These are phyloP conservation scores for Hemileia vastatrix DNA, from an alignment of 1,284 basidiomycete species.

Conservation along the genomic window DNA sequence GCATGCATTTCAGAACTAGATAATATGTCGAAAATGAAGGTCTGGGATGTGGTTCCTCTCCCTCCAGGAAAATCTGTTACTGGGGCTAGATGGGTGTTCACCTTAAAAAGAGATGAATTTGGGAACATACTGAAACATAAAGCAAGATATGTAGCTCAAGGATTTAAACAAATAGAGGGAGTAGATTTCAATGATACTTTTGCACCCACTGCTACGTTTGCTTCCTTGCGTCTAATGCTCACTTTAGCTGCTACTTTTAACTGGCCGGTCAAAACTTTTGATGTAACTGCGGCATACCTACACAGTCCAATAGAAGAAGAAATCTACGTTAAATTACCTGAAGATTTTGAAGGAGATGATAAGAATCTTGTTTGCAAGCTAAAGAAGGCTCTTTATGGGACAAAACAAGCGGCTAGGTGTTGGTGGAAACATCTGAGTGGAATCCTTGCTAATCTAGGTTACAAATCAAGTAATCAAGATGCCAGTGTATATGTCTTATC, in stretches of 20 bases:
- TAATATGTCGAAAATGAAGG: background rate
- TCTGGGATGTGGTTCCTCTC: background rate
- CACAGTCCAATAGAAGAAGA: background rate
- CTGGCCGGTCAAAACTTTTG: background rate
- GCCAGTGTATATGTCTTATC: background rate
- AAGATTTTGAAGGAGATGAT: background rate
- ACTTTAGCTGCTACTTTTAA: background rate
- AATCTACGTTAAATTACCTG: background rate
- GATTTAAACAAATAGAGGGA: slow-evolving; percentile 14
- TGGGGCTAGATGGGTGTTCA: slow-evolving; percentile 5
- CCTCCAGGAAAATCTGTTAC: background rate
- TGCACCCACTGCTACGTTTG: background rate
- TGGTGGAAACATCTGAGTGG: background rate
- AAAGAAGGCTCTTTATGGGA: background rate
- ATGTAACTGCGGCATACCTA: background rate
- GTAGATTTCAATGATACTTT: background rate
- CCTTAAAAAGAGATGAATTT: background rate
- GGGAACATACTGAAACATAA: slow-evolving; percentile 4
- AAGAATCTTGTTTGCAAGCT: background rate
- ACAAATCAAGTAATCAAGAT: background rate
- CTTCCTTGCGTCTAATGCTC: background rate
- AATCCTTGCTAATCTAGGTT: too few relatives aligned
- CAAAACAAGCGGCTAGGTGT: background rate
- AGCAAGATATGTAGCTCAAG: background rate
- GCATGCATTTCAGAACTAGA: slow-evolving; percentile 3